Base-by-base conservation (phyloP, 2,329 filamentous ascomycete genomes). In the Fusarium subglutinans region DNA sequence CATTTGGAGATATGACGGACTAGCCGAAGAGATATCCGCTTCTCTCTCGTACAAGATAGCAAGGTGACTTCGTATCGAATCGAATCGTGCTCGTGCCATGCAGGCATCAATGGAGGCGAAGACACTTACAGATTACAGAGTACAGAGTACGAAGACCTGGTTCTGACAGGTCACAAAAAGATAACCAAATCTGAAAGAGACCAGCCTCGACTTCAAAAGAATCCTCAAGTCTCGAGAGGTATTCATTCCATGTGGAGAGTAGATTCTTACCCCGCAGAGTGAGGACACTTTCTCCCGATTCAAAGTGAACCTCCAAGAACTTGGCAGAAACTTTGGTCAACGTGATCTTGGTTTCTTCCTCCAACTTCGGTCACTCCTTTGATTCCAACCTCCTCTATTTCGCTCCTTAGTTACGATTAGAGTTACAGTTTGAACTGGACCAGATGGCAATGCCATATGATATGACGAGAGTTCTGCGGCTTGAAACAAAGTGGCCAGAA, bases 61-160 rank as follows among this genome's bases (percentile, higher is more conserved):
- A 30, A 22, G 26, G 40, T 35, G n/a, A 47, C 50, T 57, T 70
- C 68, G 40, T 69, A 57, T 73, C 68, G 43, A 62, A 55, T 71
- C 48, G 45, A 41, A 60, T 53, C 28, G 35, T 57, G 37, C 41
- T 50, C 45, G 64, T 41, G 51, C 44, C 44, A 50, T 48, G 33
- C 24, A 71, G 41, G 48, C 66, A 64, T 28, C 22, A 20, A 53
- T 47, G 28, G 9, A 53, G 30, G 56, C 17, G 9, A 47, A 51
- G 44, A 13, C n/a, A 28, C 35, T 66, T 26, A 54, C 62, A 68
- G 35, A 33, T 66, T 26, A 54, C 62, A 68, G 35, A 33, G 45
- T 15, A 44, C 20, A 35, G 33, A 35, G 33, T 35, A 44, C 37
- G n/a, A 58, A 58, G 48, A 48, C 53, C 50, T 66, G 38, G 60